phyloP scores from a whole-genome alignment of 1,284 basidiomycete species.

The Cryptococcus wingfieldii region DNA sequence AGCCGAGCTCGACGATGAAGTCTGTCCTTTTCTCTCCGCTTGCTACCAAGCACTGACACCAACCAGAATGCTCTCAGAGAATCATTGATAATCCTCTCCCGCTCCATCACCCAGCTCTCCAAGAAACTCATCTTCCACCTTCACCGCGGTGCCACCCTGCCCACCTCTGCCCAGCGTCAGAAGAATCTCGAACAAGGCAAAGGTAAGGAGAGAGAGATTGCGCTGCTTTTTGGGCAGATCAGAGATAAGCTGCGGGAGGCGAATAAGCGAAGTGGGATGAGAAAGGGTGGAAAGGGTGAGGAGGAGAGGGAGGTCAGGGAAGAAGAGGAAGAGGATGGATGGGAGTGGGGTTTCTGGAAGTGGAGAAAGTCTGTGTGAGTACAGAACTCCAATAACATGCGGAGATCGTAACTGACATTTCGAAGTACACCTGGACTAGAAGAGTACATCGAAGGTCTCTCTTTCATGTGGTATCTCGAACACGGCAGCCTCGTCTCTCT shows the following conservation, averaged over 20 bases:
- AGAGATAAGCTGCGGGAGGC: conserved; percentile 59
- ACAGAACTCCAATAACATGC: conserved; percentile 16
- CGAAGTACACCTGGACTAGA: conserved; percentile 58
- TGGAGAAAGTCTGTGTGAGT: conserved; percentile 70
- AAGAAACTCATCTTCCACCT: conserved; percentile 94
- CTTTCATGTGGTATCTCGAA: conserved; percentile 83
- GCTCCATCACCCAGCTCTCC: conserved; percentile 86
- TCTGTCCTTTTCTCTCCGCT: conserved; percentile 5
- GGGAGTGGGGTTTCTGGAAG: conserved; percentile 62
- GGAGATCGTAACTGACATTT: not conserved
- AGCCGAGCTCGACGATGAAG: conserved; percentile 41
- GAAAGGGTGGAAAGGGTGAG: no score
- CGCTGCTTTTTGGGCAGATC: conserved; percentile 61
- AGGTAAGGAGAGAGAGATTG: conserved; percentile 68
- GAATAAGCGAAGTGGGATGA: conserved; percentile 23
- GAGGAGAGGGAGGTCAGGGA: conserved; percentile 53
- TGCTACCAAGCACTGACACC: not conserved
- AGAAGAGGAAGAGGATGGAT: conserved; percentile 59
- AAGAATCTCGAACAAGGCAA: conserved; percentile 54
- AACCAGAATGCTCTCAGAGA: conserved; percentile 47
- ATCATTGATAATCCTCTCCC: conserved; percentile 49
- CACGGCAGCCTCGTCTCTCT: conserved; percentile 66
- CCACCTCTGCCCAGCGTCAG: conserved; percentile 23
- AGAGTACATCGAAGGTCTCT: conserved; percentile 89
- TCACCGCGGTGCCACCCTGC: conserved; percentile 61